Conservation (phyloP, 2,329 filamentous ascomycete genomes). For the Ceratocystis albifundus region DNA sequence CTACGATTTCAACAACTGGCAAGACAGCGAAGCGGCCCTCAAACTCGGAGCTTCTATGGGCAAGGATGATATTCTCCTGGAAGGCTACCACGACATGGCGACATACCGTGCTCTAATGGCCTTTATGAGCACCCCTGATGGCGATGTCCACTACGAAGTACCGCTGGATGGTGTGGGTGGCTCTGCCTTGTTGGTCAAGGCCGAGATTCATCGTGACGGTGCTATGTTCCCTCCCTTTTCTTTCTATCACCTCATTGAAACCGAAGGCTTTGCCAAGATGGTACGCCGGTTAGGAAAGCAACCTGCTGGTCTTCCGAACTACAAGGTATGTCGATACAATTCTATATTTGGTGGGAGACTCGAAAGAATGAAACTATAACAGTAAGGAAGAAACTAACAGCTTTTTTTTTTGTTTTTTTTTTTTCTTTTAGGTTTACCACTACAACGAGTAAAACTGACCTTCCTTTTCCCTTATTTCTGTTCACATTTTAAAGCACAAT, state of each 20-base stretch:
- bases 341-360: background rate
- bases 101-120: conserved; percentile 91
- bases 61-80: conserved; percentile 80
- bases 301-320: conserved; percentile 83
- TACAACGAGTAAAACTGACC: conserved; percentile 61
- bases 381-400: conserved; percentile 14
- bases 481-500: background rate
- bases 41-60: conserved; percentile 69
- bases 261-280: conserved; percentile 97
- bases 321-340: conserved; percentile 56
- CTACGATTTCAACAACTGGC: conserved; percentile 98
- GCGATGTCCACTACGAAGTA: conserved; percentile 51
- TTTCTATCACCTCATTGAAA: conserved; percentile 96
- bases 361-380: background rate
- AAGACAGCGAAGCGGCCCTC: conserved; percentile 71
- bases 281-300: conserved; percentile 77
- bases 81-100: conserved; percentile 86
- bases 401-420: conserved; percentile 22
- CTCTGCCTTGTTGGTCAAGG: conserved; percentile 84
- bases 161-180: conserved; percentile 87
- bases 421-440: conserved; percentile 58
- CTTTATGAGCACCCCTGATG: conserved; percentile 51
- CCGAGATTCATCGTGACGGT: conserved; percentile 90
- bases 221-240: conserved; percentile 97
- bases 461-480: conserved; percentile 2